Base-by-base conservation (phyloP, 2,329 filamentous ascomycete species). In the Botryotinia convoluta region DNA sequence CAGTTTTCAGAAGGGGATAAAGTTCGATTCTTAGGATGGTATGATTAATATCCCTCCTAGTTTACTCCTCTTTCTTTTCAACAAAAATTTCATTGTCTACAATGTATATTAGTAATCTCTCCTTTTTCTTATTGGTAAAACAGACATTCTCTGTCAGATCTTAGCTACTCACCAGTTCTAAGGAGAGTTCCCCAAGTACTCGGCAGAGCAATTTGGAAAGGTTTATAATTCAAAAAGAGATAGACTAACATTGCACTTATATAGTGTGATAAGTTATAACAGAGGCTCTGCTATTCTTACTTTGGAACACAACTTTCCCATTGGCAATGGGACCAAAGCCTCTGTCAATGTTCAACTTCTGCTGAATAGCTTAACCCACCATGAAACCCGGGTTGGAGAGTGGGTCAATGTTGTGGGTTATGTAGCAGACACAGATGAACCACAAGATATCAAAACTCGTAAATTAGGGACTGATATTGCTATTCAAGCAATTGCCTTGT, bases 371-470 rank as follows among this genome's bases (percentile, higher is more conserved):
- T 83, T 96, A 73, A 88, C 87, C 32, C 83, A 86, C 35, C 87
- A 90, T 72, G 86, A 92, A 69, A 87, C 92, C 70, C 86, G 90
- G 69, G 84, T 92, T 39, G 95, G 95, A n/a, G 87, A 91, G 74
- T 98, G 95, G 94, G 83, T 98, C 68, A 97, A 98, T 80, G 87
- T 98, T 5, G 88, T 98, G 76, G 95, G 95, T 9, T 97, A 97
- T 81, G 85, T 95, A 71, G 86, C 84, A 59, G 48, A 69, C 10
- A 35, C 35, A 44, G 71, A 74, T 74, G 45, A 51, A 14, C 45
- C 72, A 57, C 72, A 57, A 44, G 74, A 70, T 51, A 44, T 73
- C n/a, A 29, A 29, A 20, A 37, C 61, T 16, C 59, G 73, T 48
- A 73, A 76, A 26, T 51, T 32, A 26, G 75, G 75, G 71, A 82